Evolutionary conservation across 257 asterid species (phyloP).

Genomic region (Phtheirospermum japonicum): DNA sequence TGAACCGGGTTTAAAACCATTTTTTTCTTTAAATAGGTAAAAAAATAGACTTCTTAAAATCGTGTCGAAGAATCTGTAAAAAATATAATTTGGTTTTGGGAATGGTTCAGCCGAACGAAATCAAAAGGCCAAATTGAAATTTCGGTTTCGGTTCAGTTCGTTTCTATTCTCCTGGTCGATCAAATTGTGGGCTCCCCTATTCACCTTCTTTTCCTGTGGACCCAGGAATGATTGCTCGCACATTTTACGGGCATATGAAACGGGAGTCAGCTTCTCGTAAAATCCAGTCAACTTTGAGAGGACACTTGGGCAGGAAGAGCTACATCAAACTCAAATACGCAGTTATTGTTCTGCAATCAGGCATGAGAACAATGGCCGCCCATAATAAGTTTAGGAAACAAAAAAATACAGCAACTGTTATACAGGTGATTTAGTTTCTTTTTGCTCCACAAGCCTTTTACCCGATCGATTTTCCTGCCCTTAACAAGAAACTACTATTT

Average conservation of each 20-base stretch:
- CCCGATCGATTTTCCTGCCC: constrained; percentile 23
- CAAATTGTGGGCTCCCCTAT: not conserved
- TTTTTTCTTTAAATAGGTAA: not conserved
- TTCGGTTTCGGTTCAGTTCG: not conserved
- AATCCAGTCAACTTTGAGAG: constrained; percentile 75
- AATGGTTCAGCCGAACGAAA: not conserved
- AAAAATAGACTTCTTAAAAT: not conserved
- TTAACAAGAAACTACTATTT: constrained; percentile 32
- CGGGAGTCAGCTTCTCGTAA: constrained; percentile 67
- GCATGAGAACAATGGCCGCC: constrained; percentile 66
- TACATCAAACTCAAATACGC: constrained; percentile 46
- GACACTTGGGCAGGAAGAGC: constrained; percentile 57
- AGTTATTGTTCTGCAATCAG: constrained; percentile 56
- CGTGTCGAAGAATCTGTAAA: too few relatives aligned
- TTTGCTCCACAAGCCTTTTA: constrained; percentile 16
- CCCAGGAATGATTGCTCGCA: constrained; percentile 67
- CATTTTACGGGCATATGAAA: constrained; percentile 44
- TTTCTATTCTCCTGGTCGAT: not conserved
- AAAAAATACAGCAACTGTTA: constrained; percentile 54
- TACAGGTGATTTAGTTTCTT: constrained; percentile 57
- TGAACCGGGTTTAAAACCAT: not conserved
- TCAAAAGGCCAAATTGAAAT: not conserved
- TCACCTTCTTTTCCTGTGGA: not conserved
- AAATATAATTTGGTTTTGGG: not conserved
- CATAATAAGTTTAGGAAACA: constrained; percentile 45